phyloP scores from a whole-genome alignment of 2,329 filamentous ascomycete species.

The Aspergillus sp. region DNA sequence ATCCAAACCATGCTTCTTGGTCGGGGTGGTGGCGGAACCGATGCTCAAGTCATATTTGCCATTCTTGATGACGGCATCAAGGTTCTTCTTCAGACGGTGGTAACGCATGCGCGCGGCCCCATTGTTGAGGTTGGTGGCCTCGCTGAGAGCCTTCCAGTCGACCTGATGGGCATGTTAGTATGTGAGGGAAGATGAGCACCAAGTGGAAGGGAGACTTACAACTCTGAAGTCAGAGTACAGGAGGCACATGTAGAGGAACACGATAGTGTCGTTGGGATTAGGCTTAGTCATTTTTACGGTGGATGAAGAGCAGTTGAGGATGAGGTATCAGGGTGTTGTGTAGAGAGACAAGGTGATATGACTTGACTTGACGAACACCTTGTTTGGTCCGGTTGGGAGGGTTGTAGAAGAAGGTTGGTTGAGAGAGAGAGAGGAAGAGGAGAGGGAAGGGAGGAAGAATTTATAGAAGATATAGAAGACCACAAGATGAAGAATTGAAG shows the following conservation, averaged over 20 bases:
- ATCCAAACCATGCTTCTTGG: background rate
- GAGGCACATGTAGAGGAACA: constrained; percentile 48
- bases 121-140: constrained; percentile 16
- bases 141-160: constrained; percentile 36
- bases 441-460: background rate
- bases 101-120: constrained; percentile 21
- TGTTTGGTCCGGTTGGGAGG: background rate
- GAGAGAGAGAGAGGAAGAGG: background rate
- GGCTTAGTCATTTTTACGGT: constrained; percentile 34
- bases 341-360: too few species aligned
- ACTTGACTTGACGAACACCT: too few species aligned
- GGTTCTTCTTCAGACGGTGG: constrained; percentile 17
- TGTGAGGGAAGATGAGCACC: background rate
- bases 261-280: constrained; percentile 42
- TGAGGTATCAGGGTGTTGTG: background rate
- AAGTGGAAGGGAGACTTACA: constrained; percentile 27
- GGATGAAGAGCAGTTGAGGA: background rate
- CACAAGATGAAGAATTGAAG: background rate
- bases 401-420: background rate
- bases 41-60: constrained; percentile 10
- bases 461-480: background rate
- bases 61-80: constrained; percentile 10
- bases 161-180: constrained; percentile 30
- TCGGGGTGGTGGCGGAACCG: background rate
- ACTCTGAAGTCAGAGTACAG: constrained; percentile 41